phyloP scores from a whole-genome alignment of 169 alveolate genomes.

The Plasmodium cynomolgi region DNA sequence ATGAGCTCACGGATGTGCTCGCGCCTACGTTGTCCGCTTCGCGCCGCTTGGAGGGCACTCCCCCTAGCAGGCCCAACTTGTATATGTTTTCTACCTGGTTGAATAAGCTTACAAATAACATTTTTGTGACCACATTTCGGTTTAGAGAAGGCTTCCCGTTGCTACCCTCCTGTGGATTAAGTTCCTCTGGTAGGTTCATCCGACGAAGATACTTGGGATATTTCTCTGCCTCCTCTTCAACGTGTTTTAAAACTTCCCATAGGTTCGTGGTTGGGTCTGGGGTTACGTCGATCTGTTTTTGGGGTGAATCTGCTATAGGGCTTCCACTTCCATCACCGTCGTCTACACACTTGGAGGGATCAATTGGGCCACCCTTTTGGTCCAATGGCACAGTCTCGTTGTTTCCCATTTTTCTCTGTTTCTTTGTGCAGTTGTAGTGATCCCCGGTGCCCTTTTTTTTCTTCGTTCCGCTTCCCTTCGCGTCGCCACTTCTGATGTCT shows the following conservation, averaged over 20 bases:
- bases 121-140: neutral
- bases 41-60: neutral
- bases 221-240: neutral
- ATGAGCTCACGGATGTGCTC: neutral
- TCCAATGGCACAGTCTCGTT: neutral
- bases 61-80: neutral
- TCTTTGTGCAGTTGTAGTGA: neutral
- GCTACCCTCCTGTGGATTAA: neutral
- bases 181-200: neutral
- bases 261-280: neutral
- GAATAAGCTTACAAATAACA: neutral
- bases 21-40: neutral
- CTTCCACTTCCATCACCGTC: neutral
- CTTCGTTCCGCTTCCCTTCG: neutral
- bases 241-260: neutral
- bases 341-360: neutral
- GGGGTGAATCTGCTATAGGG: neutral
- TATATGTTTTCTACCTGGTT: neutral
- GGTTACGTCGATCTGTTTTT: neutral
- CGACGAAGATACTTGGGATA: neutral
- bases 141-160: neutral
- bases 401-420: slow-evolving; percentile 1
- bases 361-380: neutral
- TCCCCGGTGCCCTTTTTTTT: neutral
- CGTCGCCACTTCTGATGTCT: neutral